Evolutionary conservation across 2,329 filamentous ascomycete species (phyloP), one percentile per base, ranked within the genome.

Genomic region (Lojkania enalia): DNA sequence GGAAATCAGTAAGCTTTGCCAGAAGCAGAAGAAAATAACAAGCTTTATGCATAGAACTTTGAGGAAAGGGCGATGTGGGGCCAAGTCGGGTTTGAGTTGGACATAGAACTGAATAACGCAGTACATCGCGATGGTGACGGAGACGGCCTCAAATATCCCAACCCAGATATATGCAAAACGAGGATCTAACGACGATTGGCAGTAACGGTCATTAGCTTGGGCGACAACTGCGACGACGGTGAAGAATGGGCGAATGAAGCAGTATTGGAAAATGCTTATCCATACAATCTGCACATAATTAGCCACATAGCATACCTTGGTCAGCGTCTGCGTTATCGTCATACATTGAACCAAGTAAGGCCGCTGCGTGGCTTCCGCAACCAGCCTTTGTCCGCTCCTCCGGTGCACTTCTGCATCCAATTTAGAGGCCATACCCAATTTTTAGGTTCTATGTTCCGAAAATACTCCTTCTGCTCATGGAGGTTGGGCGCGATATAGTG

Each of bases 11-110:
- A 79, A 55, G 23, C 52, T 63, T 63, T 96, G 90, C 90, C 90
- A 95, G 70, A 95, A 95, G 25, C 86, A 90, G 55, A 96, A 79
- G 75, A 95, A 95, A 61, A 95, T 90, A 62, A 95, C 89, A 20
- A 95, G 78, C 71, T 95, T 95, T 72, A 96, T 94, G 60, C 88
- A 87, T 15, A 90, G 64, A 19, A 95, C 84, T 70, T 95, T 95
- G 53, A 92, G 70, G 54, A 92, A 86, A 0, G 89, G 87, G 14
- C 74, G 77, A 63, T 95, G 82, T 42, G 85, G 79, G 5, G 78
- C 77, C 19, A 95, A 77, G 46, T 88, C 81, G 1, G 77, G 71
- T 51, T 82, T 84, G 35, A 94, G 76, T 67, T 95, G 88, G 20
- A 87, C 68, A 68, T 95, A 95, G 68, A 94, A 94, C 59, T 95